Evolutionary conservation across 2,329 filamentous ascomycete species (phyloP), one percentile per base, ranked within the genome.

Genomic region (Orbilia brochopaga): DNA sequence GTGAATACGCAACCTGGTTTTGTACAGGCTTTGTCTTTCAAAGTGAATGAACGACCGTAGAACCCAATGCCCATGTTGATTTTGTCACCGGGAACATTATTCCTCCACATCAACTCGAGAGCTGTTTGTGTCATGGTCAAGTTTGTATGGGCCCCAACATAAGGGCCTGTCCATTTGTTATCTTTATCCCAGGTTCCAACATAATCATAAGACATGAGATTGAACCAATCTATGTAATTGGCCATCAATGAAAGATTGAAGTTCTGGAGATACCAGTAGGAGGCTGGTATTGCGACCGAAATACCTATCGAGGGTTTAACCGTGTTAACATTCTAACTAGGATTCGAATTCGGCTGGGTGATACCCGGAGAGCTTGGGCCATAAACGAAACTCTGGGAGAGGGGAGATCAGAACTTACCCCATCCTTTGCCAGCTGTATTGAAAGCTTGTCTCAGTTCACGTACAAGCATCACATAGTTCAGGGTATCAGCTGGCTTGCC

Each of bases 381-480:
- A 8, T 32, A 32, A 32, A 4, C 27, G 3, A 32, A 8, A 32
- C 4, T 8, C 27, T 8, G 27, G 3, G 4, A 32, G 27, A 32
- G 27, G 27, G 27, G 27, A 4, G 27, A 32, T 32, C 15, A 23
- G 13, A 7, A 53, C 46, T 46, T 37, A 62, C 58, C 58, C 48
- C 50, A 62, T 32, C 27, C 50, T 46, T 54, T 13, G 13, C 48
- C 50, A n/a, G 30, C 27, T 52, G 44, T 40, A n/a, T 15, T 53
- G 63, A 79, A 81, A 0, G 77, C 77, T 0, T 76, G 75, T 1
- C 77, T 70, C 77, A 82, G 78, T n/a, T 67, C 55, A 3, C 46
- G 40, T 30, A 59, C 15, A 6, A 78, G 69, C 1, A 21, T 51
- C 1, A 76, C 74, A 37, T 77, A 79, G 61, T 64, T 64, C 5